Evolutionary conservation across 176 grass and related monocot genomes (phyloP), one percentile per base, ranked within the genome.

Genomic region (Ananas comosus): DNA sequence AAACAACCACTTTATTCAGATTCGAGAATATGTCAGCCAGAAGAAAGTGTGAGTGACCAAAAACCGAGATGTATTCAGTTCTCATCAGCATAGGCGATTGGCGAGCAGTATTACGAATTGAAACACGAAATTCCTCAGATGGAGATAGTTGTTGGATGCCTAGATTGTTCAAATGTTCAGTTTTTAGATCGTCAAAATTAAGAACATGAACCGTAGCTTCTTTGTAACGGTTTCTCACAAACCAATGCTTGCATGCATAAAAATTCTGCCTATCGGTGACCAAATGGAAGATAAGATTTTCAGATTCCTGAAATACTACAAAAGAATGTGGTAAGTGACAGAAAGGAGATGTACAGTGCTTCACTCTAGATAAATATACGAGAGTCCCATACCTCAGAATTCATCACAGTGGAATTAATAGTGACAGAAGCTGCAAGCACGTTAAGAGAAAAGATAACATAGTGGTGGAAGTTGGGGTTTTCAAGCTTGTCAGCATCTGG

Each of bases 21-120:
- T 71, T 69, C 13, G 87, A 82, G 84, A 99, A 88, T 82, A 99
- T 86, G 17, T 91, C 80, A 18, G 94, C 77, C 51, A 99, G 74
- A 13, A 99, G 72, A 74, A 90, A 93, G 72, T 93, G 79, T 51
- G 94, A 99, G 74, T 84, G 87, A 28, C 89, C 82, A 64, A 99
- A 99, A 66, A 83, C 52, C 49, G 89, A 93, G 53, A 99, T 68
- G 70, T 99, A 99, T 25, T 90, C 82, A 23, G 86, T 93, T 80
- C 72, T 88, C 70, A 85, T 82, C 71, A 8, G 64, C 17, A 78
- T 59, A 53, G 67, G 53, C 13, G 47, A 13, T 24, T 12, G 25
- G 68, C 28, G 48, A 73, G 51, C 27, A 73, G 51, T 71, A 63
- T 87, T 65, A 70, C 21, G 69, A 71, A 72, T 70, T 9, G 85